Evolutionary conservation across 164 flowering plant species (phyloP).

Genomic region (Magnolia changhungtana): DNA sequence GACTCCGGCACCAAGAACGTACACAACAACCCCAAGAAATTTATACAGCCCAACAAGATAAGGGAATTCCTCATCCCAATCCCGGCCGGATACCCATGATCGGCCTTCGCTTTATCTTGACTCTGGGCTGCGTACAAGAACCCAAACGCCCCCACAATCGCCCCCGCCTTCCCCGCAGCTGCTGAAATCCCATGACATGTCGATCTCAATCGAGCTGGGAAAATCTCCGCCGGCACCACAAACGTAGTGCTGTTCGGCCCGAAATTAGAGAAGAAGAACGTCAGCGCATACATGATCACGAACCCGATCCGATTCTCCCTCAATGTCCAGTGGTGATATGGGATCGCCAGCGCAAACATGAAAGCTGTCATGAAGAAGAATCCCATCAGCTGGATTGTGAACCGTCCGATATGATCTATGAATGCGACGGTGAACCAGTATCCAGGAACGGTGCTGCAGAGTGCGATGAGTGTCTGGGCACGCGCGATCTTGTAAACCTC

Average conservation of each 20-base stretch:
- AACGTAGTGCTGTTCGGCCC: conserved; percentile 24
- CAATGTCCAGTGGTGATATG: conserved; percentile 16
- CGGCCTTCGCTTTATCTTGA: conserved; percentile 2
- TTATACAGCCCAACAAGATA: conserved; percentile 12
- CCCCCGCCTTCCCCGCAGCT: conserved; percentile 17
- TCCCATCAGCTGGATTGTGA: conserved; percentile 33
- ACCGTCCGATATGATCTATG: conserved; percentile 32
- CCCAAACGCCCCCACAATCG: conserved; percentile 20
- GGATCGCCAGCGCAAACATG: conserved; percentile 30
- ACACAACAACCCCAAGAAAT: conserved; percentile 11
- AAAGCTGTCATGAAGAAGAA: conserved; percentile 38
- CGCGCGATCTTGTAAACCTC: conserved; percentile 30
- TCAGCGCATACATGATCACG: conserved; percentile 13
- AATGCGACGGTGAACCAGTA: conserved; percentile 39
- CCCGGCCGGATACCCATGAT: conserved; percentile 16
- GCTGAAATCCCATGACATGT: conserved; percentile 24
- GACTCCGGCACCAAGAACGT: conserved; percentile 25
- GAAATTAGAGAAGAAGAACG: conserved; percentile 26
- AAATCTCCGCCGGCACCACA: conserved; percentile 24
- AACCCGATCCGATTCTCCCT: conserved; percentile 13
- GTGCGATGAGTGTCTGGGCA: conserved; percentile 34
- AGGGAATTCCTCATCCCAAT: conserved; percentile 18
- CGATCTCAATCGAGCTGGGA: conserved; percentile 17
- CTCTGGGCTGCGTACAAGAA: conserved; percentile 22
- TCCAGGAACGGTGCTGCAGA: conserved; percentile 34